These are phyloP conservation scores for Globisporangium lucens DNA, from an alignment of 352 stramenopile species.

Conservation along the genomic window DNA sequence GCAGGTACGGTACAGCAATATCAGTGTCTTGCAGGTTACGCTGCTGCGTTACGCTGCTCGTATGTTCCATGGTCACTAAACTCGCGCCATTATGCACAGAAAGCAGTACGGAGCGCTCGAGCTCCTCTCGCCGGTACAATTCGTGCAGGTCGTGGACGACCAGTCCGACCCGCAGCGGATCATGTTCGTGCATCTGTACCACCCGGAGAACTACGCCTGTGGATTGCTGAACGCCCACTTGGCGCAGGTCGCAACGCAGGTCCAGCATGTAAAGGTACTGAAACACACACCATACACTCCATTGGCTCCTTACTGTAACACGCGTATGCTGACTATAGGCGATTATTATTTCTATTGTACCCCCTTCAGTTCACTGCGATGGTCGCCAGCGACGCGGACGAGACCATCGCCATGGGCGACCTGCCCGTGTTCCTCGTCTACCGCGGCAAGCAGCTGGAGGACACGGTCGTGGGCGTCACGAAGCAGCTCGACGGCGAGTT, in stretches of 20 bases:
- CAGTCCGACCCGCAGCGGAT: constrained; percentile 16
- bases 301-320: neutral
- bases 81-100: constrained; percentile 14
- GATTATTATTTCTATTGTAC: constrained; percentile 3
- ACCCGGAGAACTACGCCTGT: constrained; percentile 74
- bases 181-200: constrained; percentile 63
- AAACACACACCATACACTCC: neutral
- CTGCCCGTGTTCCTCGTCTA: constrained; percentile 72
- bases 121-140: constrained; percentile 51
- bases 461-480: constrained; percentile 62
- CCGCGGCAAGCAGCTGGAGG: constrained; percentile 40
- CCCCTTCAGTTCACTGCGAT: constrained; percentile 52
- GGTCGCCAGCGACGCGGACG: constrained; percentile 62
- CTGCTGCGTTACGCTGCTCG: too few relatives aligned
- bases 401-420: constrained; percentile 58
- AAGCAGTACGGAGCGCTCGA: constrained; percentile 52
- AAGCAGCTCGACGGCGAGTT: constrained; percentile 61
- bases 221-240: constrained; percentile 66
- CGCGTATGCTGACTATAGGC: neutral
- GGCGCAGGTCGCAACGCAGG: constrained; percentile 42
- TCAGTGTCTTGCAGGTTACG: too few relatives aligned
- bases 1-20: constrained; percentile 12
- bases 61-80: too few relatives aligned
- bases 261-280: constrained; percentile 59
- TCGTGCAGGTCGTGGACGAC: constrained; percentile 45